Conservation (phyloP, 2,329 filamentous ascomycete species). For the Sphaerostilbella broomeana region DNA sequence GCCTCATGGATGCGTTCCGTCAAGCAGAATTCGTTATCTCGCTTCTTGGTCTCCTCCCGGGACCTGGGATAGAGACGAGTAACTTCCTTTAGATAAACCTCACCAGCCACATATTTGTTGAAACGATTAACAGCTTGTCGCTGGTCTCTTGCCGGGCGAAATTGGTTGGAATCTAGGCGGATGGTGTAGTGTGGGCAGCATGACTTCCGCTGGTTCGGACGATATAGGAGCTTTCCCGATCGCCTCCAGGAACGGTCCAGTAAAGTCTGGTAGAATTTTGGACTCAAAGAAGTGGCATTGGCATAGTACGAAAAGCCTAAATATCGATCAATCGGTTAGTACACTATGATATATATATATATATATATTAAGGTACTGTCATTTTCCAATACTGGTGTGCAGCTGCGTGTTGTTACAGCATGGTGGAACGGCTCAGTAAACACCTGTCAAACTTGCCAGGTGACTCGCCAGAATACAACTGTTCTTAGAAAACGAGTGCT, state of each 20-base stretch:
- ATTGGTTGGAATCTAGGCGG: conserved; percentile 58
- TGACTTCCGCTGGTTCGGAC: conserved; percentile 68
- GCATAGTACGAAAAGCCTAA: conserved; percentile 70
- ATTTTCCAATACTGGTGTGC: too few species aligned
- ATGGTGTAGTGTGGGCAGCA: conserved; percentile 93
- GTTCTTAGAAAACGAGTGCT: too few species aligned
- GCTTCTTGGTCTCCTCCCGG: conserved; percentile 56
- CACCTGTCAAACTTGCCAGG: too few species aligned
- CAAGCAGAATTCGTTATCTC: conserved; percentile 63
- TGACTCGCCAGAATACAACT: too few species aligned
- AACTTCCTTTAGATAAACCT: conserved; percentile 58
- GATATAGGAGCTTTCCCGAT: conserved; percentile 65
- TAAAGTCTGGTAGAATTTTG: conserved; percentile 63
- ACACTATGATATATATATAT: too few species aligned
- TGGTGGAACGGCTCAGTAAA: too few species aligned
- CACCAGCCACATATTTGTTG: conserved; percentile 63
- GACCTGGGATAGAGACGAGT: conserved; percentile 59
- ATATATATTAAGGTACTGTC: too few species aligned
- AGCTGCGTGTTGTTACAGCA: too few species aligned
- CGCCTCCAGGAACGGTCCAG: conserved; percentile 73
- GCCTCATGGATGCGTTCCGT: conserved; percentile 61
- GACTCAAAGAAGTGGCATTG: conserved; percentile 52
- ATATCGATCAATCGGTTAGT: conserved; percentile 7
- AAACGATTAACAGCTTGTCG: conserved; percentile 71
- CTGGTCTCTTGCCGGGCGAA: conserved; percentile 64